Evolutionary conservation across 768 basidiomycete species (phyloP).

Genomic region (Panaeolus papilionaceus): DNA sequence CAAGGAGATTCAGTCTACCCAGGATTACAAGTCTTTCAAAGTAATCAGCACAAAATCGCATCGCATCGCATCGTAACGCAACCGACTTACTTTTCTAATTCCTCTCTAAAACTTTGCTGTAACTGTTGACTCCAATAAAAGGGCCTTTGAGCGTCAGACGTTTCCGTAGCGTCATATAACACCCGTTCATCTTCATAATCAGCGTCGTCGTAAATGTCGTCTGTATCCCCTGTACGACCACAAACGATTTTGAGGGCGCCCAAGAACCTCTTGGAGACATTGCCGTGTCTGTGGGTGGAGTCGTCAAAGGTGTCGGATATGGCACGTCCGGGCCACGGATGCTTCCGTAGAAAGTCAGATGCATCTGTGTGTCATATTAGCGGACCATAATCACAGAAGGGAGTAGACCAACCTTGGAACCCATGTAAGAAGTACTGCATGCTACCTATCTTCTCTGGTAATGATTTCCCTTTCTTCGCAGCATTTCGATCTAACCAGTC

Average conservation of each 20-base stretch:
- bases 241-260: conserved; percentile 81
- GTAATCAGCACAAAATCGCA: conserved; percentile 16
- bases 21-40: conserved; percentile 77
- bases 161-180: conserved; percentile 71
- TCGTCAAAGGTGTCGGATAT: conserved; percentile 89
- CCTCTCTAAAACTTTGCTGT: conserved; percentile 85
- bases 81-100: conserved; percentile 78
- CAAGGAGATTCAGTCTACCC: conserved; percentile 45
- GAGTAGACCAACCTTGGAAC: conserved; percentile 56
- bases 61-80: not conserved
- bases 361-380: conserved; percentile 59
- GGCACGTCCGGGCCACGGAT: conserved; percentile 89
- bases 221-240: conserved; percentile 79
- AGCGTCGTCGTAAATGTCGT: conserved; percentile 70
- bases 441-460: conserved; percentile 90
- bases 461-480: conserved; percentile 80
- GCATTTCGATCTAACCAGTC: conserved; percentile 88
- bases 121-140: conserved; percentile 86
- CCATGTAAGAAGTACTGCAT: conserved; percentile 91
- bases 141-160: conserved; percentile 56
- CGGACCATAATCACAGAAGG: not conserved
- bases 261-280: conserved; percentile 69
- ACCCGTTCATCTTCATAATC: conserved; percentile 79
- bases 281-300: conserved; percentile 76
- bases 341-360: conserved; percentile 82